Base-by-base conservation (phyloP, 345 rosid species). In the Erucastrum elatum region DNA sequence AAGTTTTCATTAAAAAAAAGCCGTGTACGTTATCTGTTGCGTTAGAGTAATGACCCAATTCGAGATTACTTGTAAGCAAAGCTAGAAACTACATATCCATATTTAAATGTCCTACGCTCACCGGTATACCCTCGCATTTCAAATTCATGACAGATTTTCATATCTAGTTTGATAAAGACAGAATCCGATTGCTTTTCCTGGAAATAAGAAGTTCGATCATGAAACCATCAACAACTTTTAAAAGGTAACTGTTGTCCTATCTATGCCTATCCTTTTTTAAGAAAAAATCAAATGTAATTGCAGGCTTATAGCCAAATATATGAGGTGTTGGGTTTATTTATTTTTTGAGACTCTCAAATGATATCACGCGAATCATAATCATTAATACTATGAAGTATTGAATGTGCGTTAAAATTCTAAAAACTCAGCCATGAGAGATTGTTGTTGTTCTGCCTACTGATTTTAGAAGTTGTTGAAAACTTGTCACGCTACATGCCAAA, bases 21-120 rank as follows among this genome's bases (percentile, higher is more conserved):
- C 0, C 82, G 82, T 79, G 70, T 63, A 79, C 77, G 82, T 78
- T 72, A 72, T 9, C 77, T 44, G 27, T 66, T 72, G 73, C 77
- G 82, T 78, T 78, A 58, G 74, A 66, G 69, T 72, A 53, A 53
- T 53, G 58, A 72, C 5, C 30, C 30, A 59, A 17, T 31, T 78
- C 39, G 49, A 78, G 21, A 66, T 78, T 44, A n/a, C 68, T 72
- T 78, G 55, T 58, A 59, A 78, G 39, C 73, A 78, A 72, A 65
- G 41, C 67, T 64, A 64, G 61, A 53, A 64, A 35, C 66, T 71
- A 11, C 70, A 77, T 53, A 53, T n/a, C 34, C 56, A 49, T 55
- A 60, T 63, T 35, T 25, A 77, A 26, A 62, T 33, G 64, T 13
- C 56, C n/a, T 27, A 63, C 2, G 4, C 34, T 77, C 71, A 53